A percentile compares a stretch with the other conserved stretches of the same genome.
These are phyloP conservation scores for Leptographium flavum DNA, from an alignment of 2,329 filamentous ascomycete species.

Conservation along the genomic window DNA sequence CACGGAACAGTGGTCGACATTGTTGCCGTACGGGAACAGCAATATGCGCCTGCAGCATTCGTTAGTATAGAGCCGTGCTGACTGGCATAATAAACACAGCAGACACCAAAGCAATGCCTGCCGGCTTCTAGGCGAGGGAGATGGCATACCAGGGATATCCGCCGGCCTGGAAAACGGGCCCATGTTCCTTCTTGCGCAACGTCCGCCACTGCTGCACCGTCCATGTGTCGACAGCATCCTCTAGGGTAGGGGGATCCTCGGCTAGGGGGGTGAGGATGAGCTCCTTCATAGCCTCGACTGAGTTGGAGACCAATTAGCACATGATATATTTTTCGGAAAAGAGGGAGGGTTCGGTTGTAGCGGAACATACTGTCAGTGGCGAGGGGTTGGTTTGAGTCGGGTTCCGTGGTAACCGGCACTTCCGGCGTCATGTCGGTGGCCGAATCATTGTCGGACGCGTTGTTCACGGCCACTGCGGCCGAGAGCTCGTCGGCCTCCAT, in stretches of 20 bases:
- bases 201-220: constrained; percentile 71
- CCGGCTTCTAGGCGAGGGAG: background rate
- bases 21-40: constrained; percentile 91
- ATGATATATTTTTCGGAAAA: background rate
- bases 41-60: constrained; percentile 58
- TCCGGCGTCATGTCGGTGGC: constrained; percentile 42
- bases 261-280: constrained; percentile 56
- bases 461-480: constrained; percentile 26
- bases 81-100: background rate
- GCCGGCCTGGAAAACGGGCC: constrained; percentile 74
- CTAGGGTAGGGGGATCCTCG: constrained; percentile 67
- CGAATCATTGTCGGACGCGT: constrained; percentile 31
- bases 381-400: constrained; percentile 31
- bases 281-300: constrained; percentile 76
- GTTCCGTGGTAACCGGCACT: constrained; percentile 32
- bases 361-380: constrained; percentile 37
- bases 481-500: constrained; percentile 39
- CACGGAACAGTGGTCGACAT: constrained; percentile 83
- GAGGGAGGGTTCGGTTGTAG: background rate
- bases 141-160: constrained; percentile 66
- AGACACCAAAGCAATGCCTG: no score
- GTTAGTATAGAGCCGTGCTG: background rate
- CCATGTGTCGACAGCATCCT: constrained; percentile 71
- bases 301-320: constrained; percentile 15
- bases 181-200: constrained; percentile 68